Evolutionary conservation across 805 yeast genomes (phyloP), one percentile per base, ranked within the genome.

Genomic region (Naumovozyma baii): DNA sequence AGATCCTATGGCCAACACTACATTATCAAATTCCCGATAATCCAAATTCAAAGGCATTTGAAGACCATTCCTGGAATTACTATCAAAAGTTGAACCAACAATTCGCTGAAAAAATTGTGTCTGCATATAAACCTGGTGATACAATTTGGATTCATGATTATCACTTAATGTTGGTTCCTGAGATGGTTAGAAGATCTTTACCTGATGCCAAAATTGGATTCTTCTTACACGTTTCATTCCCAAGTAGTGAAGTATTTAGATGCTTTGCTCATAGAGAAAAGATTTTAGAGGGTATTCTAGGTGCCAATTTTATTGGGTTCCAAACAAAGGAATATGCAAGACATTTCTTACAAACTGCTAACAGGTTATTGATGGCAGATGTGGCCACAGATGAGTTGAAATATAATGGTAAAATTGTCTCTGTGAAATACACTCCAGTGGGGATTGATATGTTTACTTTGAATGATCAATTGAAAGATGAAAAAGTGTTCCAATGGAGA

Each of bases 11-110:
- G 97, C 98, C 98, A 25, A 85, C 96, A 2, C 71, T 92, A 46
- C 84, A 78, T 39, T 92, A 92, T 57, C 96, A 90, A 60, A 84
- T 90, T 30, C 97, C 97, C 0, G 97, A 92, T 60, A 80, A 88
- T 55, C 94, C 96, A 38, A 84, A 83, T 50, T 80, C 94, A 1
- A 87, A 87, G 59, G 95, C 94, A 0, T 92, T 90, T 61, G 96
- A 90, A 61, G 96, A 85, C 48, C 94, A 87, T 57, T 85, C 96
- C 1, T 90, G 96, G 95, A 77, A 77, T 18, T 80, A 81, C 54
- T 90, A 90, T 60, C 76, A 75, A 48, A 63, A 68, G 1, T 69
- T 90, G 45, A 92, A 92, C 54, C 85, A 80, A 57, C 59, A 73
- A 34, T 73, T 88, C 52, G 96, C 97, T 0, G 83, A 87, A 40